Percentiles rank a stretch among this genome's conserved stretches.
phyloP scores from a whole-genome alignment of 225 moss, liverwort and hornwort genomes.

The Climacium dendroides region DNA sequence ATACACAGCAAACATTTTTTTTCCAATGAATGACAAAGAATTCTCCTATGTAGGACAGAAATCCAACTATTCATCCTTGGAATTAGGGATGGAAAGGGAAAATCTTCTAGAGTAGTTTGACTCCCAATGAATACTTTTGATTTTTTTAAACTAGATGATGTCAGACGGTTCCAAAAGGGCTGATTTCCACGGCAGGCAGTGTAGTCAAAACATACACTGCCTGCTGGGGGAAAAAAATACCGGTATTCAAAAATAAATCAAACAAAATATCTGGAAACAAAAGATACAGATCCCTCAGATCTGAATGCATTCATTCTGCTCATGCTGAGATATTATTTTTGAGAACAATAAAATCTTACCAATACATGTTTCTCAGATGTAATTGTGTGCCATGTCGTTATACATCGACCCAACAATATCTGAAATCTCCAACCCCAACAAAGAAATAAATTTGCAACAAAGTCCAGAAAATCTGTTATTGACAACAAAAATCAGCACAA shows the following conservation, averaged over 20 bases:
- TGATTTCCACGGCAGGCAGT: too few relatives aligned
- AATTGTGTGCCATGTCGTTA: not conserved
- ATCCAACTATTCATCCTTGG: too few relatives aligned
- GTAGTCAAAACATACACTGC: not conserved
- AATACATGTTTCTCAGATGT: not conserved
- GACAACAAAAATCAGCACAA: not conserved
- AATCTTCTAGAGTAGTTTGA: too few relatives aligned
- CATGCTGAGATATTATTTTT: not conserved
- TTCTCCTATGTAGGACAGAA: too few relatives aligned
- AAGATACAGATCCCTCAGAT: not conserved
- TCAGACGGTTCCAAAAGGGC: too few relatives aligned
- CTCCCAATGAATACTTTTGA: too few relatives aligned
- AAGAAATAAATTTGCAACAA: not conserved
- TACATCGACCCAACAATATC: not conserved
- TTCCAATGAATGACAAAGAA: too few relatives aligned
- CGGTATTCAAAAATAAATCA: not conserved
- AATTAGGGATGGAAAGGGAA: too few relatives aligned
- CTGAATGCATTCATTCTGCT: not conserved
- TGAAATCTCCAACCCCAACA: not conserved
- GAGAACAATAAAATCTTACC: not conserved
- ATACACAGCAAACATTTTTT: too few relatives aligned
- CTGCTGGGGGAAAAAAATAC: not conserved
- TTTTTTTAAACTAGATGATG: too few relatives aligned
- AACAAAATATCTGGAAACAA: not conserved
- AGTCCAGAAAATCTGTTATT: not conserved